Base-by-base conservation (phyloP, 768 basidiomycete genomes). In the Collybia nuda region DNA sequence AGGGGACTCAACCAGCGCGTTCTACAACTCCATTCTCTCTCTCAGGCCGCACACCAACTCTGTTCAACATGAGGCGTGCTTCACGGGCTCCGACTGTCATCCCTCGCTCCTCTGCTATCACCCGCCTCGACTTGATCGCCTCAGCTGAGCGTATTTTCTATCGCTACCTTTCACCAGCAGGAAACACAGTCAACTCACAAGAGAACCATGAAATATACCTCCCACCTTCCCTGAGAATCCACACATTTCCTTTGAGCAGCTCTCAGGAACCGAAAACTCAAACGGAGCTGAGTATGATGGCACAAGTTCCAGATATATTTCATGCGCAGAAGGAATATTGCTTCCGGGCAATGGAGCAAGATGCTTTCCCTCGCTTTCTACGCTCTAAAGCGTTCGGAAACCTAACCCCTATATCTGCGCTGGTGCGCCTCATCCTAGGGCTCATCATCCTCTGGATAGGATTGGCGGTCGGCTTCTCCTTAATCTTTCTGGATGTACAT, bases 191-290 rank as follows among this genome's bases (percentile, higher is more conserved):
- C 6, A 84, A 89, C 55, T 84, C 87, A 14, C 82, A 84, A 11
- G 90, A 94, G 64, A 95, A 93, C 69, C 96, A 98, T 67, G 96
- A 98, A 74, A 95, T 99, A 44, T 98, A 98, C 66, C 86, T 99
- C 17, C 97, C 97, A 0, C 90, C 94, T 1, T 81, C 90, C 19
- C 81, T 99, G 39, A 90, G 97, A 44, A 86, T 98, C 62, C 85
- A 95, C 67, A 78, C 81, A 21, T 98, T 99, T 76, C 93, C 94
- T 2, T 76, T 93, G 48, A 90, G 77, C 60, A 85, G 85, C 59
- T 70, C 78, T 1, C 80, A 84, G 38, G 85, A 93, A 50, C 92
- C 91, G 2, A 81, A 77, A 63, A 74, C 84, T 4, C 78, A 80
- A 62, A 72, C 76, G 21, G 93, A 94, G 68, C 67, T 84, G 37